These are phyloP conservation scores for Wickerhamomyces chaumierensis DNA, from an alignment of 805 yeast genomes.

Conservation along the genomic window DNA sequence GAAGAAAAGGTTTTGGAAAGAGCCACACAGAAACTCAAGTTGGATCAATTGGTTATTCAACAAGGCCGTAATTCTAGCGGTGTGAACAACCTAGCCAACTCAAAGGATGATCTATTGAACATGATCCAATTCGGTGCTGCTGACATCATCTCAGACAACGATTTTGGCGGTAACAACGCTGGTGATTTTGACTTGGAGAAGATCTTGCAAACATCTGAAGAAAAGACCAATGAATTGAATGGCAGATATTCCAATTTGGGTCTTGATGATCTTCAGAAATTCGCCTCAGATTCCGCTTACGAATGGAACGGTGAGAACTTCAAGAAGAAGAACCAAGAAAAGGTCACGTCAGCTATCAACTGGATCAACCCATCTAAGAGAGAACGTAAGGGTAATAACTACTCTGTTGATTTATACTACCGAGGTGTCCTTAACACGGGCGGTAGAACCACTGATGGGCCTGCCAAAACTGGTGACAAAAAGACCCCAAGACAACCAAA, in stretches of 20 bases:
- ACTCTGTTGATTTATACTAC: slow-evolving; percentile 79
- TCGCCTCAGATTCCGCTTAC: slow-evolving; percentile 63
- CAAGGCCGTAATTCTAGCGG: slow-evolving; percentile 41
- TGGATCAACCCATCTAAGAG: slow-evolving; percentile 85
- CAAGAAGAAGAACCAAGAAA: slow-evolving; percentile 46
- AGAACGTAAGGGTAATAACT: slow-evolving; percentile 66
- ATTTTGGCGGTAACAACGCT: slow-evolving; percentile 19
- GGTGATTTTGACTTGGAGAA: slow-evolving; percentile 49
- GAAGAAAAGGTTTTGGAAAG: slow-evolving; percentile 76
- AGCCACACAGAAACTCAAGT: slow-evolving; percentile 67
- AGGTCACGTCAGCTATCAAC: slow-evolving; percentile 35
- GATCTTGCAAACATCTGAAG: slow-evolving; percentile 48
- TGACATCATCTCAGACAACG: slow-evolving; percentile 25
- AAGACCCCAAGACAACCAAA: slow-evolving; percentile 77
- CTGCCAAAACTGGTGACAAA: slow-evolving; percentile 17
- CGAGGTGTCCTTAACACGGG: slow-evolving; percentile 72
- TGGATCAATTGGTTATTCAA: slow-evolving; percentile 76
- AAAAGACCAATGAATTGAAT: slow-evolving; percentile 50
- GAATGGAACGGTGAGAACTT: slow-evolving; percentile 86
- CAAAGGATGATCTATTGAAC: slow-evolving; percentile 62
- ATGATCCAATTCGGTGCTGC: slow-evolving; percentile 83
- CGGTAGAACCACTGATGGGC: slow-evolving; percentile 30
- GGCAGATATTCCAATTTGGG: slow-evolving; percentile 57
- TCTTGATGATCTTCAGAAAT: slow-evolving; percentile 68
- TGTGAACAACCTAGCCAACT: slow-evolving; percentile 19